Evolutionary conservation across 306 rosid species (phyloP).

Genomic region (Gastrolobium bilobum): DNA sequence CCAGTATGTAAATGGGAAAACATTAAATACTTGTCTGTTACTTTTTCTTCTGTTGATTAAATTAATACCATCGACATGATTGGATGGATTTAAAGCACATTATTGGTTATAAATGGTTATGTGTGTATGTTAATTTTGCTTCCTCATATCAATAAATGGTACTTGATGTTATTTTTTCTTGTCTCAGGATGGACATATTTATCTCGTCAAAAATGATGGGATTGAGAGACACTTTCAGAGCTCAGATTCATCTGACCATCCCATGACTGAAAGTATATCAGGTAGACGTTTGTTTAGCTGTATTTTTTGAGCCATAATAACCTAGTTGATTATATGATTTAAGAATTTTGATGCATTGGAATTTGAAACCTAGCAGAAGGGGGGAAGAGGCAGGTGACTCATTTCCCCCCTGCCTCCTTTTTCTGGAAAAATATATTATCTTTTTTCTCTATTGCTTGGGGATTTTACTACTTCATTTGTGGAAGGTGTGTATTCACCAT

Average conservation of each 20-base stretch:
- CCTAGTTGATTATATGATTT: slow-evolving; percentile 26
- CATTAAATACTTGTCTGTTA: slow-evolving; percentile 23
- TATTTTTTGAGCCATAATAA: slow-evolving; percentile 29
- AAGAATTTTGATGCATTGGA: slow-evolving; percentile 14
- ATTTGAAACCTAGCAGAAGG: slow-evolving; percentile 26
- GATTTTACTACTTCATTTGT: slow-evolving; percentile 20
- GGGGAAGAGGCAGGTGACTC: slow-evolving; percentile 30
- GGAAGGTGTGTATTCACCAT: slow-evolving; percentile 9
- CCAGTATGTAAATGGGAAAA: slow-evolving; percentile 62
- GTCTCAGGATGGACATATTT: slow-evolving; percentile 59
- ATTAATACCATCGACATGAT: slow-evolving; percentile 29
- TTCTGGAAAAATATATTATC: slow-evolving; percentile 14
- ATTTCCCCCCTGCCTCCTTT: not conserved
- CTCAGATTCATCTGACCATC: slow-evolving; percentile 64
- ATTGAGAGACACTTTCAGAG: slow-evolving; percentile 65
- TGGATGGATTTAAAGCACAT: slow-evolving; percentile 19
- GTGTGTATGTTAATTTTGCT: slow-evolving; percentile 15
- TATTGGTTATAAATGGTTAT: slow-evolving; percentile 25
- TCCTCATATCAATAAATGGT: slow-evolving; percentile 4
- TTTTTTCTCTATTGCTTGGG: slow-evolving; percentile 24
- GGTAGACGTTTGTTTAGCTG: slow-evolving; percentile 56
- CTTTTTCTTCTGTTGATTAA: slow-evolving; percentile 29
- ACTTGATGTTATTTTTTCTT: slow-evolving; percentile 42
- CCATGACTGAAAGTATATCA: slow-evolving; percentile 59
- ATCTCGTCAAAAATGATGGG: slow-evolving; percentile 61